Percentiles rank a stretch among this genome's conserved stretches.
phyloP scores from a whole-genome alignment of 495 filamentous ascomycete species.

The Podospora tetraspora region DNA sequence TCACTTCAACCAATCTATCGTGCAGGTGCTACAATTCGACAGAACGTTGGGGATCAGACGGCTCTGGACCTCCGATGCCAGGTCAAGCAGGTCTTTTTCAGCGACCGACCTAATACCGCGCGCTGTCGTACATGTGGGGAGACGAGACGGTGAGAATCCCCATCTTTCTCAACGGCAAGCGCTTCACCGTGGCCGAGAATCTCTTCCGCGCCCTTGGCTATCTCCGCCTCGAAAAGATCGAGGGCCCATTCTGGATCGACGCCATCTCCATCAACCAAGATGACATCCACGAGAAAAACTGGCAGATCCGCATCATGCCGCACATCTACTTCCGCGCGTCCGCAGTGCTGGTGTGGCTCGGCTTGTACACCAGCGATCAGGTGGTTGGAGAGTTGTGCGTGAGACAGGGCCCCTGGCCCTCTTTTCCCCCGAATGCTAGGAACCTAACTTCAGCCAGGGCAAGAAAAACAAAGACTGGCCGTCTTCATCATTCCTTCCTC shows the following conservation, averaged over 20 bases:
- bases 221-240: neutral
- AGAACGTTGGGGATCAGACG: too few relatives aligned
- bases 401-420: neutral
- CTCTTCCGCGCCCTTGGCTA: neutral
- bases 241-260: neutral
- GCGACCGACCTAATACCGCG: neutral
- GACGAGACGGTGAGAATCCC: neutral
- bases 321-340: slow-evolving; percentile 1
- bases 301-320: slow-evolving; percentile 4
- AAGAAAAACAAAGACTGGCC: too few relatives aligned
- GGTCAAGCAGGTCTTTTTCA: neutral
- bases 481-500: neutral
- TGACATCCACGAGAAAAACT: neutral
- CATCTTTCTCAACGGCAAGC: neutral
- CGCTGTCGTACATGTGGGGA: neutral
- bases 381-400: neutral
- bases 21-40: too few relatives aligned
- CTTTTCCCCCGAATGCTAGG: too few relatives aligned
- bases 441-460: too few relatives aligned
- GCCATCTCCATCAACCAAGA: slow-evolving; percentile 5
- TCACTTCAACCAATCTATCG: too few relatives aligned
- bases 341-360: neutral
- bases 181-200: neutral
- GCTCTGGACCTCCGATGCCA: neutral
- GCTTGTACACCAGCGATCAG: neutral